These are phyloP conservation scores for Talaromyces albobiverticillius DNA, from an alignment of 2,329 filamentous ascomycete genomes.

Conservation along the genomic window DNA sequence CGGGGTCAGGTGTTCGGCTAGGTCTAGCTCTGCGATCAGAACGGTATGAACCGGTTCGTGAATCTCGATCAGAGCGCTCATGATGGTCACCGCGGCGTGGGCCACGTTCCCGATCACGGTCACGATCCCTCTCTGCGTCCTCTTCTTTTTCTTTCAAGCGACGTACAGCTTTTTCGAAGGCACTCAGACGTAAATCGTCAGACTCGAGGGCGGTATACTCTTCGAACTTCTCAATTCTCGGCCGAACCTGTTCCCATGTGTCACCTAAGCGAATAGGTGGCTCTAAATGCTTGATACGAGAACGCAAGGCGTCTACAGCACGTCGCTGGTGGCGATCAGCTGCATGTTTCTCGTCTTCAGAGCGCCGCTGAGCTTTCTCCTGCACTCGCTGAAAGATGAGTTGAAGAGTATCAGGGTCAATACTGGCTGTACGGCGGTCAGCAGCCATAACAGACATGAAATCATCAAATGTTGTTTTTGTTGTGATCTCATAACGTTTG, in stretches of 20 bases:
- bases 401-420: slow-evolving; percentile 73
- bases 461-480: slow-evolving; percentile 83
- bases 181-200: slow-evolving; percentile 76
- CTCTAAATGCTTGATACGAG: slow-evolving; percentile 83
- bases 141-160: slow-evolving; percentile 90
- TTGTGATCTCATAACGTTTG: slow-evolving; percentile 84
- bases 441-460: slow-evolving; percentile 78
- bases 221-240: slow-evolving; percentile 73
- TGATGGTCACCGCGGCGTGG: slow-evolving; percentile 44
- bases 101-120: slow-evolving; percentile 51
- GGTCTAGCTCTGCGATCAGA: slow-evolving; percentile 49
- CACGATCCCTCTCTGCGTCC: slow-evolving; percentile 64
- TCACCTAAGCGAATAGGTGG: slow-evolving; percentile 75
- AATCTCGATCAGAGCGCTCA: slow-evolving; percentile 14
- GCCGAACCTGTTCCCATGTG: slow-evolving; percentile 83
- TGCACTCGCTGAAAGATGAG: slow-evolving; percentile 85
- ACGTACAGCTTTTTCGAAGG: slow-evolving; percentile 88
- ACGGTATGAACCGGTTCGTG: slow-evolving; percentile 14
- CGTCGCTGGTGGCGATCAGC: slow-evolving; percentile 82
- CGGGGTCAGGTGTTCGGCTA: slow-evolving; percentile 85
- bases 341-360: slow-evolving; percentile 78
- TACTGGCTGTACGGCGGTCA: slow-evolving; percentile 83
- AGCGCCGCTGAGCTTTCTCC: slow-evolving; percentile 78
- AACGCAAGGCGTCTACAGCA: slow-evolving; percentile 78
- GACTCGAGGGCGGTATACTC: slow-evolving; percentile 81